Base-by-base conservation (phyloP, 1,284 basidiomycete genomes). In the Crepidotus sp. region DNA sequence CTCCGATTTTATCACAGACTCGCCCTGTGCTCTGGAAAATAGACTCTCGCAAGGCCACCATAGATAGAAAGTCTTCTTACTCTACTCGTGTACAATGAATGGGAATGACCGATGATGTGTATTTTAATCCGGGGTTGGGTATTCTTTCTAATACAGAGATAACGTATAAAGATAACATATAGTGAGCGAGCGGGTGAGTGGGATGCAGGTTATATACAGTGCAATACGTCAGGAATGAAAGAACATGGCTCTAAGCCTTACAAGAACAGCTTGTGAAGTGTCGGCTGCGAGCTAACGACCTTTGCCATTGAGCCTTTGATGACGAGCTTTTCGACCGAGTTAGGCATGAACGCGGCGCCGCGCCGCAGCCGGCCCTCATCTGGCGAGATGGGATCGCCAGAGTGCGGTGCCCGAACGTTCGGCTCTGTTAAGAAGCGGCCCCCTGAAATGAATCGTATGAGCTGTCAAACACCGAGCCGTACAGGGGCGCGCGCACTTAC, bases 281-380 rank as follows among this genome's bases (percentile, higher is more conserved):
- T 48, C 6, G 58, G 55, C 40, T 63, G 59, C 13, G 60, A 57
- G 36, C 60, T 40, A 31, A 72, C 66, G 21, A 75, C 69, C 56
- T 74, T 75, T 9, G 66, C 66, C 68, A 78, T 73, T 13, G 76
- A 71, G 30, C 72, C 69, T 55, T 74, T 76, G 57, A 77, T 65
- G 50, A 71, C 62, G 25, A 66, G 64, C 55, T 71, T 74, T 45
- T 79, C 75, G 17, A 72, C 63, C 0, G 66, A 57, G 45, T 40
- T 61, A 8, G 66, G 59, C 30, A 60, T 62, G 36, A 66, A 60
- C 4, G 60, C 64, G 10, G 60, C 64, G 10, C 65, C 65, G 43
- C 68, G 64, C 4, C 70, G 66, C 46, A 66, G 51, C 5, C 71
- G 65, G 15, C 62, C 57, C 27, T 73, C 64, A 18, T 71, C 53